Evolutionary conservation across 345 rosid genomes (phyloP).

Genomic region (Cardamine resedifolia): DNA sequence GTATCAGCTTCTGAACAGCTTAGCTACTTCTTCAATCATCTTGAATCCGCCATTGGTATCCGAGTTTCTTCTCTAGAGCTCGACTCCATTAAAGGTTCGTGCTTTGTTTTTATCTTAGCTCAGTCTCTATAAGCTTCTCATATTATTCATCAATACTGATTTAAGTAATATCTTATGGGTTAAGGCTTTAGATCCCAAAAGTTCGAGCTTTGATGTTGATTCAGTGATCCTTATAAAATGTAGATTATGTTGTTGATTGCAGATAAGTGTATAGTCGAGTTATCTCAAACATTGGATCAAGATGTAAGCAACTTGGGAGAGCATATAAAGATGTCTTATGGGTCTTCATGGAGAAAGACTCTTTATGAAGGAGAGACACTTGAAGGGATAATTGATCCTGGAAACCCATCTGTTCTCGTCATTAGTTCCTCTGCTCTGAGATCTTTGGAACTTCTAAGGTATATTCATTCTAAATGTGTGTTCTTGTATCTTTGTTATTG

Average conservation of each 20-base stretch:
- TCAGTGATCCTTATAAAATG: not conserved
- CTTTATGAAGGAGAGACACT: conserved; percentile 49
- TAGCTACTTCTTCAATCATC: conserved; percentile 47
- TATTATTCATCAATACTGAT: not conserved
- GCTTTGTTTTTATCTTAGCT: not conserved
- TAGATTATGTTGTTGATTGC: not conserved
- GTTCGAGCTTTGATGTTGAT: not conserved
- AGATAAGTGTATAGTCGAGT: conserved; percentile 64
- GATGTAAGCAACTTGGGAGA: conserved; percentile 51
- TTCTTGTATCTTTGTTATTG: conserved; percentile 2
- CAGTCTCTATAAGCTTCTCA: not conserved
- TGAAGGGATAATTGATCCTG: conserved; percentile 61
- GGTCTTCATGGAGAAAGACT: conserved; percentile 59
- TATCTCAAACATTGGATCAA: conserved; percentile 43
- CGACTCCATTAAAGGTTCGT: conserved; percentile 59
- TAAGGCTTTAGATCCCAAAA: conserved; percentile 1
- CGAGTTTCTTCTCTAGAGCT: conserved; percentile 68
- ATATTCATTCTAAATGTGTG: conserved; percentile 1
- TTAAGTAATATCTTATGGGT: not conserved
- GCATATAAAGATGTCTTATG: conserved; percentile 58
- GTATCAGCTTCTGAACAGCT: conserved; percentile 52
- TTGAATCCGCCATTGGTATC: conserved; percentile 60
- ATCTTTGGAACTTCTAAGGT: conserved; percentile 71
- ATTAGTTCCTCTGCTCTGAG: conserved; percentile 73
- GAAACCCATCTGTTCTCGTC: conserved; percentile 69